Evolutionary conservation across 805 yeast genomes (phyloP), one percentile per base, ranked within the genome.

Genomic region (Candida nitratophila): DNA sequence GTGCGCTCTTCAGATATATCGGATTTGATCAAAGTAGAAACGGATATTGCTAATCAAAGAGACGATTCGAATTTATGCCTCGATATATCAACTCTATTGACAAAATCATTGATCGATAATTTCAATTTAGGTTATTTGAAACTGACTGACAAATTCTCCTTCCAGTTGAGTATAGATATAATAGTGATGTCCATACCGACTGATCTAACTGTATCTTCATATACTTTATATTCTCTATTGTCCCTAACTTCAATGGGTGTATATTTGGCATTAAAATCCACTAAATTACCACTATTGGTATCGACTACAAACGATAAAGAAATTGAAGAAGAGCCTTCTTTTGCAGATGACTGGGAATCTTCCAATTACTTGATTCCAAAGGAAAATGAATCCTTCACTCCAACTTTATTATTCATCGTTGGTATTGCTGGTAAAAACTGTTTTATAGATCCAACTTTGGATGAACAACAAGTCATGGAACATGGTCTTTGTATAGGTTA

Each of bases 291-390:
- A 6, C 69, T 79, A 39, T 65, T 88, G 43, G 68, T 78, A 2
- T 84, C 95, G 15, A 77, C 80, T 29, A 79, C 79, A 29, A 81
- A 86, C 55, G 80, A 76, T 44, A 56, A 65, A 29, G 81, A 80
- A 47, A 77, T 87, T 19, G 96, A 84, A 58, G 96, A 90, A 61
- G 82, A 86, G 49, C 97, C 97, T 1, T 83, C 87, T 0, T 90
- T 91, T 55, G 81, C 90, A 35, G 97, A 90, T 55, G 96, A 88
- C 52, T 91, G 85, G 90, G 83, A 70, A 55, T 69, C 66, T 47
- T 77, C 82, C 24, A 70, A 51, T 44, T 71, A 56, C 33, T 64
- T 84, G 27, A 70, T 74, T 15, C 63, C 67, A 3, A 54, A 63
- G 21, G 57, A 60, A 29, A 53, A 63, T 1, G 40, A 47, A 2